Base-by-base conservation (phyloP, 192 early-diverging fungal genomes). In the Coemansia brasiliensis region DNA sequence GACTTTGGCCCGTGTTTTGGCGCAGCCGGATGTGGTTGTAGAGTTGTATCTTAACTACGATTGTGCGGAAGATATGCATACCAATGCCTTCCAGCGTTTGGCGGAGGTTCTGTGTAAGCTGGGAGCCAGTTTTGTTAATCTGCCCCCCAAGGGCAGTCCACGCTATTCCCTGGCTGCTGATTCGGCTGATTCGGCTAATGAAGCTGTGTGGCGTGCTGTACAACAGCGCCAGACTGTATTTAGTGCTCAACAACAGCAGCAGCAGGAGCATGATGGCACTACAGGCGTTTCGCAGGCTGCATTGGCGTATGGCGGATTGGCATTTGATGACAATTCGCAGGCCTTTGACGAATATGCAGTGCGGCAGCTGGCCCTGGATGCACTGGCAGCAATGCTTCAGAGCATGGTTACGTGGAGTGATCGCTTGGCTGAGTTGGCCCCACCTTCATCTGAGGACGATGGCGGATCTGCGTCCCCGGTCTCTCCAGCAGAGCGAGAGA, bases 21-120 rank as follows among this genome's bases (percentile, higher is more conserved):
- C 74, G 20, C 88, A 92, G 40, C 90, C 91, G 17, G 82, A 87
- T 35, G 76, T 90, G 4, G 65, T 95, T 4, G 92, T 97, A 3
- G 94, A 97, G 63, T 84, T 97, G 22, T 97, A 94, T 59, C 76
- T 97, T 3, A 97, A 97, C 80, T 95, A 95, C 55, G 94, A 97
- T 74, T 97, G 94, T 66, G 86, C 91, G 52, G 69, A 84, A 39
- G 87, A 92, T 62, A 86, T 90, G 8, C 67, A 85, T 27, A 85
- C 92, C 67, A 97, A 94, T 55, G 87, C 94, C 59, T 97, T 91
- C 83, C 93, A 97, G 73, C 82, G 93, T 5, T 80, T 94, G 38
- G 87, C 93, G 21, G 76, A 79, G 62, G 55, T 61, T 2, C 35
- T 79, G 45, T 72, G 70, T 40, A 65, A 53, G 16, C 61, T 79